These are phyloP conservation scores for Leucocoprinus sp. DNA, from an alignment of 768 basidiomycete species.

Conservation along the genomic window DNA sequence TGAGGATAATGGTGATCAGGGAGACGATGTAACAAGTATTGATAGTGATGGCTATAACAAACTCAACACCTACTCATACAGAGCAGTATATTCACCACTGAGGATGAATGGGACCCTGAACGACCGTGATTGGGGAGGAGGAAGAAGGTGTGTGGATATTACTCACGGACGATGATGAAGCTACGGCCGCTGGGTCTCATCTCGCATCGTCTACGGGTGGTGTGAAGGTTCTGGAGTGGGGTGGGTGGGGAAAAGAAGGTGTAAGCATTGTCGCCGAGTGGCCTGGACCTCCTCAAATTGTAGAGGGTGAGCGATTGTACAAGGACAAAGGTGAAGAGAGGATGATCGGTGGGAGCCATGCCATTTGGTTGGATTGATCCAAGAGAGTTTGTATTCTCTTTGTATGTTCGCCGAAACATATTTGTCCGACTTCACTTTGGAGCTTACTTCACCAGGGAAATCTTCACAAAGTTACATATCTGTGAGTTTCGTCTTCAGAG, in stretches of 20 bases:
- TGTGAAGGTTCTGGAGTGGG: constrained; percentile 41
- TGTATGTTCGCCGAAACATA: too few species aligned
- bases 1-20: background rate
- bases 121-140: background rate
- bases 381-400: too few species aligned
- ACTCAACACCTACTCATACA: background rate
- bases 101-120: background rate
- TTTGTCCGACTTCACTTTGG: too few species aligned
- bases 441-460: too few species aligned
- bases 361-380: too few species aligned
- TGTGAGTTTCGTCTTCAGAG: too few species aligned
- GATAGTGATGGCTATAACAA: constrained; percentile 15
- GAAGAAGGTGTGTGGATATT: constrained; percentile 34
- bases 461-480: too few species aligned
- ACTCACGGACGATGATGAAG: constrained; percentile 41
- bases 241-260: constrained; percentile 34
- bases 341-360: too few species aligned
- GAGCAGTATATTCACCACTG: background rate
- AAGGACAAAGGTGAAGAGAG: too few species aligned
- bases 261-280: constrained; percentile 34
- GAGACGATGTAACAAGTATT: too few species aligned
- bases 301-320: too few species aligned
- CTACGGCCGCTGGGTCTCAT: constrained; percentile 13
- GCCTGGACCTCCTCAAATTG: constrained; percentile 24
- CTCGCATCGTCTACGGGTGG: constrained; percentile 24